Evolutionary conservation across 805 yeast genomes (phyloP), one percentile per base, ranked within the genome.

Genomic region (Hanseniaspora jakobsenii): DNA sequence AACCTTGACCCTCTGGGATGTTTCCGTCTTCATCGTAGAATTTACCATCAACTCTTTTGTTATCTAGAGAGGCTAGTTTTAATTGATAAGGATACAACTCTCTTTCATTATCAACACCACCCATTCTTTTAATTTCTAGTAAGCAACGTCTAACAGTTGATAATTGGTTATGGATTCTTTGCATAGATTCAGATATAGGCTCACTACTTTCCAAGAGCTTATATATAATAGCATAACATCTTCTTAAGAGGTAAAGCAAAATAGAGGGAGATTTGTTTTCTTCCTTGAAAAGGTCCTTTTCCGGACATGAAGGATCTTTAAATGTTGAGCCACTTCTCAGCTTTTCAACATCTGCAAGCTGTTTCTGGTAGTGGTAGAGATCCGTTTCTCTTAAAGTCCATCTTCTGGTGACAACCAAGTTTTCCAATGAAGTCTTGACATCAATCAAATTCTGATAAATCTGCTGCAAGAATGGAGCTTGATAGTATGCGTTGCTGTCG

Each of bases 301-400:
- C 47, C 4, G 26, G 16, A 22, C 22, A 16, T 4, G 12, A 12
- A 2, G 57, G 47, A 14, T 67, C 62, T 24, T 59, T 61, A 50
- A 80, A 79, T 50, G 69, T 68, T 4, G 83, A 83, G 43, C 72
- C 66, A 6, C 78, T 69, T 54, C 95, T 70, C 50, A 71, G 58
- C 42, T 77, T 80, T 58, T 89, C 95, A 49, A 91, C 77, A 47
- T 68, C 72, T 54, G 75, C 78, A 50, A 91, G 67, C 50, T 70
- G 69, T 55, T 78, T 76, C 62, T 86, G 94, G 59, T 82, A 87
- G 38, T 72, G 70, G 64, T 81, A 91, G 49, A 91, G 69, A 63
- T 91, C 99, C 0, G 98, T 91, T 56, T 87, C 95, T 56, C 99
- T 75, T 65, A 91, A 67, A 2, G 97, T 89, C 99, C 99, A 91